Percentiles rank a stretch among this genome's conserved stretches.
These are phyloP conservation scores for Byssochlamys sp. DNA, from an alignment of 2,329 filamentous ascomycete genomes.

Conservation along the genomic window DNA sequence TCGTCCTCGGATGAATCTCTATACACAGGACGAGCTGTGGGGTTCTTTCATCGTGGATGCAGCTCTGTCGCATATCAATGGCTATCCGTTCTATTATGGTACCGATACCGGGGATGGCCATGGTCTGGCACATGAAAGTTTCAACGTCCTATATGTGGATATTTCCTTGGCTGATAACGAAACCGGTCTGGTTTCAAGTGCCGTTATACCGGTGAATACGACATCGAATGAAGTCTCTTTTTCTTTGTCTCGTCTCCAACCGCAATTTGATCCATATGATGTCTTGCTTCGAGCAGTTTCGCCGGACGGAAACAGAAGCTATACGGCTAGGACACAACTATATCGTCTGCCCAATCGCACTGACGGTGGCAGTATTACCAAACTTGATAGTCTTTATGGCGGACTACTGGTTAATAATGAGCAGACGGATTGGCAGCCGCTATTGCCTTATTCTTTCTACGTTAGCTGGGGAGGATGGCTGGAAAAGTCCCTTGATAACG, in stretches of 20 bases:
- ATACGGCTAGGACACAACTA: constrained; percentile 27
- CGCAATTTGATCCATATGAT: constrained; percentile 26
- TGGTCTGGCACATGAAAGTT: constrained; percentile 7
- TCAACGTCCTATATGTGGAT: constrained; percentile 21
- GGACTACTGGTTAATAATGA: constrained; percentile 36
- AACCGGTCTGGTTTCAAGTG: constrained; percentile 15
- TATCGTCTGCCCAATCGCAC: constrained; percentile 35
- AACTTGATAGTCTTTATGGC: constrained; percentile 40
- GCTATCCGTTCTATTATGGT: constrained; percentile 20
- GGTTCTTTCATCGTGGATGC: constrained; percentile 38
- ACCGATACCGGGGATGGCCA: constrained; percentile 8
- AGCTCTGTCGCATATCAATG: constrained; percentile 29
- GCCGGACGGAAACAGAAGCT: constrained; percentile 23
- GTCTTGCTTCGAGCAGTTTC: constrained; percentile 26
- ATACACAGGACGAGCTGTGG: constrained; percentile 32
- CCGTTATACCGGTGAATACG: constrained; percentile 26
- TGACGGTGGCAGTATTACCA: constrained; percentile 36
- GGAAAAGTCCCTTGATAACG: constrained; percentile 25
- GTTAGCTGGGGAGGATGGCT: constrained; percentile 32
- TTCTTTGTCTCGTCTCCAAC: constrained; percentile 19
- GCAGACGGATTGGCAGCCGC: constrained; percentile 21
- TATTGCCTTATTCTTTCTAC: constrained; percentile 42
- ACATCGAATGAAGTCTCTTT: constrained; percentile 29
- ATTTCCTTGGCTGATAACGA: constrained; percentile 14
- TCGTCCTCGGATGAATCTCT: constrained; percentile 41